Evolutionary conservation across 1,284 basidiomycete species (phyloP), one percentile per base, ranked within the genome.

Genomic region (Anthracocystis setariae): DNA sequence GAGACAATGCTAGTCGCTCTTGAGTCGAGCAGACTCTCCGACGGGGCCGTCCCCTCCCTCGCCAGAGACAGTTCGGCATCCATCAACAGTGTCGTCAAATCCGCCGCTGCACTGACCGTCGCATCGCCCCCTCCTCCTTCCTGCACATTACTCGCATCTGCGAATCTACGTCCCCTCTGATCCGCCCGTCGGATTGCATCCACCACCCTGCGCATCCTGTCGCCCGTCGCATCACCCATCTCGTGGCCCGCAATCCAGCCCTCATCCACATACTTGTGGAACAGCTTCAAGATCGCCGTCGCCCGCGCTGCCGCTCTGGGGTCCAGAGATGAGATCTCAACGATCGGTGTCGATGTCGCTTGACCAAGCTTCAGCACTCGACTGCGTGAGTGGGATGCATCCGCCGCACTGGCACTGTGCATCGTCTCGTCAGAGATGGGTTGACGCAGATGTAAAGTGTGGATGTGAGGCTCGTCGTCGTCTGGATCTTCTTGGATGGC

Each of bases 231-330:
- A 5, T 18, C 23, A 33, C 62, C 17, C 40, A 8, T 32, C 25
- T 27, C 43, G n/a, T 35, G 20, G 62, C 55, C 57, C 2, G 55
- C 45, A 15, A 78, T 50, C 58, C 64, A 77, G 17, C 77, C 77
- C 23, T 79, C 77, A 21, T 77, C 75, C 7, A 79, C 69, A 52
- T 79, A 79, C 46, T 73, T 63, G 58, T 79, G 76, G 56, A 77
- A 74, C 17, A 79, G 65, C 52, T 76, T 77, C 32, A 80, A 63
- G 37, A 80, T 76, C 21, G 78, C 78, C 3, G 78, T 77, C 0
- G 78, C 78, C 5, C 76, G 55, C 0, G 78, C 78, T 9, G 78
- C 78, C 0, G 78, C 78, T 1, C 50, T 44, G 0, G 78, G 67
- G 35, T 80, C 75, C 15, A 78, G 60, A 17, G 71, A 74, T 8